These are phyloP conservation scores for Pilobolus umbonatus DNA, from an alignment of 192 early-diverging fungal genomes.

Conservation along the genomic window DNA sequence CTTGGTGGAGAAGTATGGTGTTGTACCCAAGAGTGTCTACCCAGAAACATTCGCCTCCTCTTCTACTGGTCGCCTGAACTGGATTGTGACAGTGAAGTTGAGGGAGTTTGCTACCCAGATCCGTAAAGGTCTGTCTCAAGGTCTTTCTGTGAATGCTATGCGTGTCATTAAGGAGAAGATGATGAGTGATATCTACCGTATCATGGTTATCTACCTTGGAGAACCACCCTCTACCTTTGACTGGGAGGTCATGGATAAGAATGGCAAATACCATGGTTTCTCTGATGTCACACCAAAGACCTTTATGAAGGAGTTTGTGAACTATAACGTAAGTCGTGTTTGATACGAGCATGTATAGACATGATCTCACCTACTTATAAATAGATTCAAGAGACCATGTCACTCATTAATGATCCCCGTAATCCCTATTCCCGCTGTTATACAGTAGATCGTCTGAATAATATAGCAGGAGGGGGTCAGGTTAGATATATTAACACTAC, in stretches of 20 bases:
- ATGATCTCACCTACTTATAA: not conserved
- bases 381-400: conserved; percentile 57
- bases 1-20: conserved; percentile 69
- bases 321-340: conserved; percentile 40
- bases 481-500: conserved; percentile 67
- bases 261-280: conserved; percentile 58
- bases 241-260: conserved; percentile 69
- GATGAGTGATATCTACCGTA: conserved; percentile 63
- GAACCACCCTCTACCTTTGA: conserved; percentile 63
- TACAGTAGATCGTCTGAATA: conserved; percentile 70
- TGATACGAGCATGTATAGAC: not conserved
- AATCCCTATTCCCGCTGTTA: conserved; percentile 58
- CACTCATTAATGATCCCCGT: conserved; percentile 72
- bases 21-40: conserved; percentile 62
- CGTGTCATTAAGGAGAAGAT: conserved; percentile 51
- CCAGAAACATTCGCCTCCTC: conserved; percentile 66
- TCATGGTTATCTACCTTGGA: conserved; percentile 66
- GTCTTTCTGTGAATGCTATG: conserved; percentile 33
- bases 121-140: conserved; percentile 38
- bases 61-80: conserved; percentile 52
- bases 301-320: conserved; percentile 59
- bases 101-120: conserved; percentile 64
- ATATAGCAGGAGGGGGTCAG: conserved; percentile 60
- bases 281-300: conserved; percentile 52
- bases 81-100: conserved; percentile 57